Conservation (phyloP, 805 yeast species). For the Saccharomycopsis lassenensis region DNA sequence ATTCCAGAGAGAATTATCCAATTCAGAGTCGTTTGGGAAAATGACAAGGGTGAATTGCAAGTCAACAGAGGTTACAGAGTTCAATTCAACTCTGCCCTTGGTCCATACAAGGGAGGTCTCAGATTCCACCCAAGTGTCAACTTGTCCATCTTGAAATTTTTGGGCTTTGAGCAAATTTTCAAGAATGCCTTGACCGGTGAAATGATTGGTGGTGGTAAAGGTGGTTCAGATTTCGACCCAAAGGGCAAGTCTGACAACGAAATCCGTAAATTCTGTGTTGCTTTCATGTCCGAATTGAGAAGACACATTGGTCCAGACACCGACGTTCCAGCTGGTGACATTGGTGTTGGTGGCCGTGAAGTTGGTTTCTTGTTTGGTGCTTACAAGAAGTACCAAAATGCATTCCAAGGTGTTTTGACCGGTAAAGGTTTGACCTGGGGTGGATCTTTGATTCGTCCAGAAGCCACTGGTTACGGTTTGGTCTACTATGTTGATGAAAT, state of each 20-base stretch:
- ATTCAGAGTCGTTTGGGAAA: slow-evolving; percentile 97
- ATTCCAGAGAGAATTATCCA: slow-evolving; percentile 94
- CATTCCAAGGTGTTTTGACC: slow-evolving; percentile 94
- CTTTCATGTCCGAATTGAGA: slow-evolving; percentile 92
- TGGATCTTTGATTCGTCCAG: slow-evolving; percentile 98
- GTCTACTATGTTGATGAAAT: slow-evolving; percentile 96
- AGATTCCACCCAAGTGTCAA: slow-evolving; percentile 97
- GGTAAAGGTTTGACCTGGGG: slow-evolving; percentile 99
- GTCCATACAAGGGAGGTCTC: slow-evolving; percentile 99
- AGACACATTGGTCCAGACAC: slow-evolving; percentile 96
- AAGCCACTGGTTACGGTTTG: slow-evolving; percentile 98
- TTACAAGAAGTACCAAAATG: slow-evolving; percentile 81
- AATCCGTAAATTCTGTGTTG: slow-evolving; percentile 92
- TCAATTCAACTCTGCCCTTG: slow-evolving; percentile 95
- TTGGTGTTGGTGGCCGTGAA: slow-evolving; percentile 96
- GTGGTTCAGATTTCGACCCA: slow-evolving; percentile 97
- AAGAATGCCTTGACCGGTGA: slow-evolving; percentile 96
- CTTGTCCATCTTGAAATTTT: slow-evolving; percentile 86
- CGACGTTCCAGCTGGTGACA: slow-evolving; percentile 99
- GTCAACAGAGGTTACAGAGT: slow-evolving; percentile 98
- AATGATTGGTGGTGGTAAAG: slow-evolving; percentile 99
- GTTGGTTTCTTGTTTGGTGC: slow-evolving; percentile 95
- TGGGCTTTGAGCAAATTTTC: slow-evolving; percentile 97
- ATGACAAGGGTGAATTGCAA: slow-evolving; percentile 83
- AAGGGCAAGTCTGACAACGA: slow-evolving; percentile 88